Conservation (phyloP, 2,329 filamentous ascomycete genomes). For the Microdochium bolleyi region DNA sequence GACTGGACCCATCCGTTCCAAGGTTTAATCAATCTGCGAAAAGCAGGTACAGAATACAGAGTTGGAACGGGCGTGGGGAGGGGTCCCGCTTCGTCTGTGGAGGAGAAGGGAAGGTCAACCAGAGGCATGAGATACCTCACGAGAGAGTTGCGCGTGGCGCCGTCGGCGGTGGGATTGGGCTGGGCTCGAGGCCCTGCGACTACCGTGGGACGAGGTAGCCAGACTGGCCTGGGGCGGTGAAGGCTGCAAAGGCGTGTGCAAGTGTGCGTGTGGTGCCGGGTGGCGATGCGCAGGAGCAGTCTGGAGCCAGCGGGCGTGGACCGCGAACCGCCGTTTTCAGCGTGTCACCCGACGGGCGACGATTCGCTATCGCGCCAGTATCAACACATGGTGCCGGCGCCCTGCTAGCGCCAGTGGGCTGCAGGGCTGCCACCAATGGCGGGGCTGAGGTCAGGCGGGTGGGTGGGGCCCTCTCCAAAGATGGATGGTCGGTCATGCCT, state of each 20-base stretch:
- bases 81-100: not conserved
- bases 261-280: no score
- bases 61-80: not conserved
- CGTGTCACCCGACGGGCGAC: no score
- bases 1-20: no score
- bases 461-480: not conserved
- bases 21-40: not conserved
- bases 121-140: not conserved
- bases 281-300: no score
- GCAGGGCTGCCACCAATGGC: not conserved
- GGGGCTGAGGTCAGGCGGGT: not conserved
- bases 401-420: constrained; percentile 4
- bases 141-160: not conserved
- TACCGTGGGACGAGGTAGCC: not conserved
- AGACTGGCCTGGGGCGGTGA: no score
- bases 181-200: not conserved
- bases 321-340: no score
- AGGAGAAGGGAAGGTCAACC: not conserved
- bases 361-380: no score
- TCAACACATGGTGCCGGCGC: no score
- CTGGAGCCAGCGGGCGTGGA: no score
- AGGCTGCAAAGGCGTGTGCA: no score
- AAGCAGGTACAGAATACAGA: not conserved
- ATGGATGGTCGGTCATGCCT: not conserved
- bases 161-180: not conserved